Percentiles rank a stretch among this genome's conserved stretches.
Conservation (phyloP, 2,329 filamentous ascomycete genomes). For the Xylariaceae sp. region DNA sequence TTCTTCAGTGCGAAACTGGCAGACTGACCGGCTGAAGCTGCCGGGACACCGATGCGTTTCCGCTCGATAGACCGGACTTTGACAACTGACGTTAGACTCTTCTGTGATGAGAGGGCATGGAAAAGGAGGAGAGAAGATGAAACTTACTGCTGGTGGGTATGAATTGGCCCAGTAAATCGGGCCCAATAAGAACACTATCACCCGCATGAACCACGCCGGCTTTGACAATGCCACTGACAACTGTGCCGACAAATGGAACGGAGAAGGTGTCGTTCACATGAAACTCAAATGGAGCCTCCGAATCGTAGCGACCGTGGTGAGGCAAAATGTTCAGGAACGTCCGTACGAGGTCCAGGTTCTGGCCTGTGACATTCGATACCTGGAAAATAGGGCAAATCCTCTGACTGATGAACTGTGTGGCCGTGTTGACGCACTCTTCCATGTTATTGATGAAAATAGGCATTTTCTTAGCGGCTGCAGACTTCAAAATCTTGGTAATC, state of each 20-base stretch:
- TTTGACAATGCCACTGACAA: constrained; percentile 91
- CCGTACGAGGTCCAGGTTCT: constrained; percentile 83
- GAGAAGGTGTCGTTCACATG: constrained; percentile 97
- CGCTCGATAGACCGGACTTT: constrained; percentile 80
- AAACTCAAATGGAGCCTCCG: constrained; percentile 85
- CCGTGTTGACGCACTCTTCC: constrained; percentile 90
- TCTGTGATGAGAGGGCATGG: too few species aligned
- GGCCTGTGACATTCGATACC: constrained; percentile 93
- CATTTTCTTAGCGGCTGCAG: constrained; percentile 87
- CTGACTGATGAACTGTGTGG: constrained; percentile 90
- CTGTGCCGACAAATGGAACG: constrained; percentile 92
- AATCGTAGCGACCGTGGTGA: constrained; percentile 88
- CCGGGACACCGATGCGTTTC: constrained; percentile 83
- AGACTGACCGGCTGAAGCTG: constrained; percentile 84
- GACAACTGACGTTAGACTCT: neutral
- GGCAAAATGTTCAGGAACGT: constrained; percentile 93
- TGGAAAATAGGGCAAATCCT: constrained; percentile 97
- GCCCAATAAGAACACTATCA: constrained; percentile 84
- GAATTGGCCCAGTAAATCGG: constrained; percentile 87
- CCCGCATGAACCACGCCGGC: constrained; percentile 81
- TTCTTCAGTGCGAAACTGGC: constrained; percentile 88
- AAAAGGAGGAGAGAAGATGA: neutral
- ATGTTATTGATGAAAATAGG: constrained; percentile 90
- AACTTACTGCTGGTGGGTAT: constrained; percentile 62
- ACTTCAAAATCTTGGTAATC: constrained; percentile 88